Conservation (phyloP, 257 asterid genomes). For the Petunia axillaris region DNA sequence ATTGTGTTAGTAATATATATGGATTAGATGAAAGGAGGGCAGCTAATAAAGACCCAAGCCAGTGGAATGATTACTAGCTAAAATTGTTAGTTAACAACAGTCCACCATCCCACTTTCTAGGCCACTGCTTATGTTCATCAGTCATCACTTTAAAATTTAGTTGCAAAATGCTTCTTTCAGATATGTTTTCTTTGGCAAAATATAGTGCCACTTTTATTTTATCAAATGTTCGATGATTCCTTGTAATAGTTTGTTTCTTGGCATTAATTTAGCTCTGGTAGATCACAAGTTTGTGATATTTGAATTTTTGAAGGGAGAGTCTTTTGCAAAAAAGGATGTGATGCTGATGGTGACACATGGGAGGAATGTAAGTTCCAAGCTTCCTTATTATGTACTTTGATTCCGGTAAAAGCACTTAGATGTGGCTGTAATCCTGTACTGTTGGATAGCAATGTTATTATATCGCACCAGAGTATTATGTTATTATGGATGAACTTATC, state of each 20-base stretch:
- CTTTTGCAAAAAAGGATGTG: conserved; percentile 90
- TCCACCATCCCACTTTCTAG: background rate
- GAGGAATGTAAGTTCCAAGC: conserved; percentile 65
- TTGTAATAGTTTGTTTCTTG: conserved; percentile 19
- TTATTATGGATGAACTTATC: background rate
- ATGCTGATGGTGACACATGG: conserved; percentile 86
- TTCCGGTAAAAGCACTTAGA: background rate
- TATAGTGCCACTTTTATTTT: background rate
- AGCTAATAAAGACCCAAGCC: background rate
- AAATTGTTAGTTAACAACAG: background rate
- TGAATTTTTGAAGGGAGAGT: conserved; percentile 75
- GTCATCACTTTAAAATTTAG: background rate
- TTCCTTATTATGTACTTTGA: background rate
- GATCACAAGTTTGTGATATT: background rate
- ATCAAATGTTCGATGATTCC: background rate
- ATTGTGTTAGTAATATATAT: background rate
- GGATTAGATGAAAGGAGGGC: background rate
- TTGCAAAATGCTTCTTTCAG: background rate
- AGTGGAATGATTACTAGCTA: no score
- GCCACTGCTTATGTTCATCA: background rate
- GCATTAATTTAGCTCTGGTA: conserved; percentile 1
- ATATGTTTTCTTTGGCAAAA: background rate
- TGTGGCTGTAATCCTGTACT: background rate
- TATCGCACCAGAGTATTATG: background rate
- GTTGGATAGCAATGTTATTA: background rate